Conservation (phyloP, 2,329 filamentous ascomycete genomes). For the Exophiala aquamarina region DNA sequence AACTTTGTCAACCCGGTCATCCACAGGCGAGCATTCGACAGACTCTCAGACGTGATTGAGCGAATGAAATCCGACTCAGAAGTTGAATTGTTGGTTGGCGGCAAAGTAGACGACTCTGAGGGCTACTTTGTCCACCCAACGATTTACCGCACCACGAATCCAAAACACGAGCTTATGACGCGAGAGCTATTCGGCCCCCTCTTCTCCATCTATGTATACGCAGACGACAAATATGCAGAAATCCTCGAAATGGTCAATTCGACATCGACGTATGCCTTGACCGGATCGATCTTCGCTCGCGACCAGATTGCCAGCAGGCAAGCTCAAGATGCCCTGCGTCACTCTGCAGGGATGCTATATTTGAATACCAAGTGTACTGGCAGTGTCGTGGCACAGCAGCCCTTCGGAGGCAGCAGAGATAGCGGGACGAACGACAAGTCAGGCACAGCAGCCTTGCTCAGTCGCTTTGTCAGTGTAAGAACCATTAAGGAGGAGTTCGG, state of each 20-base stretch:
- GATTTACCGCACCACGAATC: constrained; percentile 73
- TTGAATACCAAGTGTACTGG: constrained; percentile 58
- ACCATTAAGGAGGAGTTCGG: constrained; percentile 76
- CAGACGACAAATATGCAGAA: constrained; percentile 58
- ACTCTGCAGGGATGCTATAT: constrained; percentile 43
- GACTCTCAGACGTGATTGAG: constrained; percentile 74
- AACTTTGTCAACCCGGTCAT: constrained; percentile 90
- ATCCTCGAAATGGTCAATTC: constrained; percentile 52
- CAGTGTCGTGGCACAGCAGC: constrained; percentile 71
- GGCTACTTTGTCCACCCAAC: constrained; percentile 85
- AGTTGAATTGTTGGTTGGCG: constrained; percentile 72
- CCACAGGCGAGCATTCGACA: constrained; percentile 77
- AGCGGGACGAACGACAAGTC: constrained; percentile 75
- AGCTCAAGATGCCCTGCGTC: constrained; percentile 38
- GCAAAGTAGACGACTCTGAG: constrained; percentile 72
- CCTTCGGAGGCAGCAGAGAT: constrained; percentile 67
- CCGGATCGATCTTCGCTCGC: constrained; percentile 43
- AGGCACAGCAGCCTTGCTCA: constrained; percentile 63
- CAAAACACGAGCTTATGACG: constrained; percentile 70
- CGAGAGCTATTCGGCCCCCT: constrained; percentile 83
- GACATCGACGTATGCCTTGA: constrained; percentile 43
- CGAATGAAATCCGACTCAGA: constrained; percentile 73
- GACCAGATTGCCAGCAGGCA: constrained; percentile 37
- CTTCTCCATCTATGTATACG: constrained; percentile 73
- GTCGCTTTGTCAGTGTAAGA: constrained; percentile 65